Evolutionary conservation across 1,284 basidiomycete genomes (phyloP).

Genomic region (Microbotryum intermedium): DNA sequence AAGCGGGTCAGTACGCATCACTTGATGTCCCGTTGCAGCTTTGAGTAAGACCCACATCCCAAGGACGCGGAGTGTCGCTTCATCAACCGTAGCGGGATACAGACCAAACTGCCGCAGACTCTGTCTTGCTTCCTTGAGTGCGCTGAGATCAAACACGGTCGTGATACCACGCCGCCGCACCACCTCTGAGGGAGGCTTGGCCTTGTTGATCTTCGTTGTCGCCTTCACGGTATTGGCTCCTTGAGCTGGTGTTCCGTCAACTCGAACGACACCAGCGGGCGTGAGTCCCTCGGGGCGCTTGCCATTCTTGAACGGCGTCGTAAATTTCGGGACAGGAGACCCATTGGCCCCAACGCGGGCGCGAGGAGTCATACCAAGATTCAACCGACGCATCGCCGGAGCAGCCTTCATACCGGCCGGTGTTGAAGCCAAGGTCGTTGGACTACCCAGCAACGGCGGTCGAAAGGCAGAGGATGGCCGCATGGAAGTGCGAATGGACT

Average conservation of each 20-base stretch:
- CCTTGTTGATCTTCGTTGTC: not conserved
- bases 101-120: too few species aligned
- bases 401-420: slow-evolving; percentile 5
- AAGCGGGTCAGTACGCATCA: too few species aligned
- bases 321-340: slow-evolving; percentile 23
- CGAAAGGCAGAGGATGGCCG: too few species aligned
- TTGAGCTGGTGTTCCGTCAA: not conserved
- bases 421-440: not conserved
- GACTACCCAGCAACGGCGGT: too few species aligned
- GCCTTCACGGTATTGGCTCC: not conserved
- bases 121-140: too few species aligned
- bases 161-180: too few species aligned
- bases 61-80: too few species aligned
- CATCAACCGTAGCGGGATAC: too few species aligned
- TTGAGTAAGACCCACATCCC: too few species aligned
- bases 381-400: slow-evolving; percentile 16
- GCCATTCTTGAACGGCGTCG: slow-evolving; percentile 33
- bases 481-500: too few species aligned
- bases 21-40: too few species aligned
- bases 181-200: not conserved
- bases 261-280: slow-evolving; percentile 5
- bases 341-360: slow-evolving; percentile 3
- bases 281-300: slow-evolving; percentile 24
- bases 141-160: too few species aligned
- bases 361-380: slow-evolving; percentile 30